These are phyloP conservation scores for Rhododendron ovatum DNA, from an alignment of 148 eudicot species.

Conservation along the genomic window DNA sequence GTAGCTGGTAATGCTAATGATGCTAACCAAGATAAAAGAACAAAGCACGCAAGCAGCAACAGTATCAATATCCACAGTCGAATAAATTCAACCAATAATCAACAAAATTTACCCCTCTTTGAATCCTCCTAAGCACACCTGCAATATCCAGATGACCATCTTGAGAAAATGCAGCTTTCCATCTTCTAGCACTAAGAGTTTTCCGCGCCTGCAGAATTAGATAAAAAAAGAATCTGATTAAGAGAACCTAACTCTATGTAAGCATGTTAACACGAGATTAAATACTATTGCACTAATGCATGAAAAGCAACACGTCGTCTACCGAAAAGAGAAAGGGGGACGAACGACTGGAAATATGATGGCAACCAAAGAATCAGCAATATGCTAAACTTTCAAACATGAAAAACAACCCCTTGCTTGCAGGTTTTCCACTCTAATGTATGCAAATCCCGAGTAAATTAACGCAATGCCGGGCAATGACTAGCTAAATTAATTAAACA, in stretches of 20 bases:
- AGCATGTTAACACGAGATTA: background rate
- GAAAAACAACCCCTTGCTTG: too few relatives aligned
- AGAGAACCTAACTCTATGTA: background rate
- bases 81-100: conserved; percentile 5
- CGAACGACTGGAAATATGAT: background rate
- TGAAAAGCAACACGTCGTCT: background rate
- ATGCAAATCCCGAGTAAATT: background rate
- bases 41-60: background rate
- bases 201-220: conserved; percentile 51
- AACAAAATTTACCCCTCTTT: conserved; percentile 65
- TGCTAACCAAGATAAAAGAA: background rate
- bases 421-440: background rate
- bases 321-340: background rate
- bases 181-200: conserved; percentile 88
- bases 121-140: conserved; percentile 73
- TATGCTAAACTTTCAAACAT: background rate
- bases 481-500: background rate
- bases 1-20: background rate
- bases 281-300: background rate
- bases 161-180: conserved; percentile 73
- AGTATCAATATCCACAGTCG: background rate
- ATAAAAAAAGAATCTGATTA: conserved; percentile 5
- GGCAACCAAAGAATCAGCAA: background rate
- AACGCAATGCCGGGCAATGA: too few relatives aligned
- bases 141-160: conserved; percentile 91